These are phyloP conservation scores for Colletotrichum paranaense DNA, from an alignment of 2,329 filamentous ascomycete genomes.

Conservation along the genomic window DNA sequence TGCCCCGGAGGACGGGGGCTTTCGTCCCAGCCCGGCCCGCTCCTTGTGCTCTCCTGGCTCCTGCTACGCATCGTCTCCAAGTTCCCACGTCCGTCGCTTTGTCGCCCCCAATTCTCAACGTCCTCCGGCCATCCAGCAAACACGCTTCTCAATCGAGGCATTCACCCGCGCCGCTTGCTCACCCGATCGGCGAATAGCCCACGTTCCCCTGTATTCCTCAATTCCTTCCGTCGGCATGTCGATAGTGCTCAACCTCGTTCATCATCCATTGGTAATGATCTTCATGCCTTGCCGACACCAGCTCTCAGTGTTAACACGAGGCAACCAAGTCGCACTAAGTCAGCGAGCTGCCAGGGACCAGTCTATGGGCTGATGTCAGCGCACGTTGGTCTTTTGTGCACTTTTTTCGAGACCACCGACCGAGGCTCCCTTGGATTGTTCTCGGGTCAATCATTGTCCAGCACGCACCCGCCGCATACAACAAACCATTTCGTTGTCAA, in stretches of 20 bases:
- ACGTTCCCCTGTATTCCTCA: background rate
- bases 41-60: background rate
- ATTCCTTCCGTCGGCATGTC: slow-evolving; percentile 1
- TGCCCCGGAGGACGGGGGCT: background rate
- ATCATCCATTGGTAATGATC: background rate
- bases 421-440: background rate
- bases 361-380: too few species aligned
- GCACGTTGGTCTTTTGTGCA: background rate
- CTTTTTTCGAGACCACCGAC: too few species aligned
- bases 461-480: background rate
- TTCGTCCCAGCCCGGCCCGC: slow-evolving; percentile 1
- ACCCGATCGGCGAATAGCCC: background rate
- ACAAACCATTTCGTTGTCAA: background rate
- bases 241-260: background rate
- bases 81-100: slow-evolving; percentile 2
- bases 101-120: background rate
- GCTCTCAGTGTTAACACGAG: background rate
- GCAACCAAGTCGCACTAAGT: background rate
- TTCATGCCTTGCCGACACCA: background rate
- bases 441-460: background rate
- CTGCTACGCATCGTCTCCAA: background rate
- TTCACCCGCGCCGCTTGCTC: slow-evolving; percentile 11
- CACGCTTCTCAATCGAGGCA: slow-evolving; percentile 22
- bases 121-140: background rate
- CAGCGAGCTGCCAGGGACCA: background rate